Evolutionary conservation across 139 green algal species (phyloP).

Genomic region (Haematococcus lacustris): DNA sequence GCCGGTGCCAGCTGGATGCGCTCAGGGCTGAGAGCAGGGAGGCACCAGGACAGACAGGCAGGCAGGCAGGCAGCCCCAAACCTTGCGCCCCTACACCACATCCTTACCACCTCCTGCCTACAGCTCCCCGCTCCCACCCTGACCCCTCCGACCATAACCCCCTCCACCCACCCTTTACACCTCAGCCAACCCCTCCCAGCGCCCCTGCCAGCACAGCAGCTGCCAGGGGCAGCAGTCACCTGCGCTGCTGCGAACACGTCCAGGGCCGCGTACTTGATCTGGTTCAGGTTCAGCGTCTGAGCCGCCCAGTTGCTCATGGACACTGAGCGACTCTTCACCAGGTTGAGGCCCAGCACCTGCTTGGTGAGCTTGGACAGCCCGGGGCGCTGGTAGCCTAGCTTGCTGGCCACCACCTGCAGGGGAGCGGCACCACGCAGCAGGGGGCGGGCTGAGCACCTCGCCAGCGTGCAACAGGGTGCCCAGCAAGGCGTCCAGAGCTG

Average conservation of each 20-base stretch:
- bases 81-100: too few species aligned
- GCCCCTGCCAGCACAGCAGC: not conserved
- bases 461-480: too few species aligned
- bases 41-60: too few species aligned
- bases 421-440: too few species aligned
- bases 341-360: constrained; percentile 31
- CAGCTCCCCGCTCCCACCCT: not conserved
- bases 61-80: too few species aligned
- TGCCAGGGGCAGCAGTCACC: not conserved
- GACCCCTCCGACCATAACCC: not conserved
- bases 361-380: not conserved
- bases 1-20: too few species aligned
- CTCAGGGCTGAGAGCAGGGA: too few species aligned
- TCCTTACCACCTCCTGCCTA: too few species aligned
- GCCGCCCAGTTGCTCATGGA: constrained; percentile 45
- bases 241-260: constrained; percentile 17
- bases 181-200: too few species aligned
- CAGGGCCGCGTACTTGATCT: constrained; percentile 51
- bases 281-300: constrained; percentile 9
- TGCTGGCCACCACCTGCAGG: constrained; percentile 16
- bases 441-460: too few species aligned
- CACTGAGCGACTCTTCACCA: constrained; percentile 38
- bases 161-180: not conserved
- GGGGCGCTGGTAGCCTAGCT: constrained; percentile 21
- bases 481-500: too few species aligned